A percentile compares a stretch with the other conserved stretches of the same genome.
These are phyloP conservation scores for Periconia sp. DNA, from an alignment of 2,329 filamentous ascomycete species.

Conservation along the genomic window DNA sequence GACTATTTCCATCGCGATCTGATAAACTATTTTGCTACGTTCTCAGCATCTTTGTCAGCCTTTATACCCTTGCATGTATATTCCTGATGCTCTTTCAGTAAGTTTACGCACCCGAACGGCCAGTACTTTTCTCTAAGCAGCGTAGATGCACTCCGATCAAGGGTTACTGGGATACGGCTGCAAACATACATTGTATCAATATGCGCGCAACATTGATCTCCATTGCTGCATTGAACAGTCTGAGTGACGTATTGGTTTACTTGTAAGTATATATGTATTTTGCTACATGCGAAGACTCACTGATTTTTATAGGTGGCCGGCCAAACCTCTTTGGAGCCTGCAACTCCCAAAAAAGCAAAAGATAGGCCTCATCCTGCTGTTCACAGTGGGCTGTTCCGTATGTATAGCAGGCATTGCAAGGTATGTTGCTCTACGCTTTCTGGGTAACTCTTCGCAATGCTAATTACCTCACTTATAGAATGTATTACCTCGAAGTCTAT, in stretches of 20 bases:
- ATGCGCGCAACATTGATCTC: conserved; percentile 26
- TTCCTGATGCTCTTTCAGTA: conserved; percentile 32
- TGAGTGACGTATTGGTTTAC: conserved; percentile 38
- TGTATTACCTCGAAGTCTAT: conserved; percentile 36
- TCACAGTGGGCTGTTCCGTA: conserved; percentile 31
- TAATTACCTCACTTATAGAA: conserved; percentile 12
- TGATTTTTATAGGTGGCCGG: conserved; percentile 25
- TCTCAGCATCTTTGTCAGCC: conserved; percentile 22
- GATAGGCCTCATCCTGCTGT: conserved; percentile 32
- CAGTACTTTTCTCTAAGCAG: not conserved
- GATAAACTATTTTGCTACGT: conserved; percentile 29
- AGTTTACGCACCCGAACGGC: conserved; percentile 2
- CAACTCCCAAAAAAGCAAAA: conserved; percentile 35
- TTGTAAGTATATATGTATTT: conserved; percentile 17
- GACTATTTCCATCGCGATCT: conserved; percentile 29
- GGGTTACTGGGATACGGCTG: conserved; percentile 25
- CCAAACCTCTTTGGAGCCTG: conserved; percentile 32
- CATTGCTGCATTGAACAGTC: conserved; percentile 37
- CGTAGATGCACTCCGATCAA: conserved; percentile 26
- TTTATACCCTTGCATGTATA: conserved; percentile 27
- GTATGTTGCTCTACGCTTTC: not conserved
- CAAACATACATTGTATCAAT: conserved; percentile 32
- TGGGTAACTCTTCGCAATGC: not conserved
- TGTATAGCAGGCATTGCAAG: conserved; percentile 33
- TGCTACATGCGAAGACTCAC: not conserved